These are phyloP conservation scores for Ormosia emarginata DNA, from an alignment of 306 rosid genomes.

Conservation along the genomic window DNA sequence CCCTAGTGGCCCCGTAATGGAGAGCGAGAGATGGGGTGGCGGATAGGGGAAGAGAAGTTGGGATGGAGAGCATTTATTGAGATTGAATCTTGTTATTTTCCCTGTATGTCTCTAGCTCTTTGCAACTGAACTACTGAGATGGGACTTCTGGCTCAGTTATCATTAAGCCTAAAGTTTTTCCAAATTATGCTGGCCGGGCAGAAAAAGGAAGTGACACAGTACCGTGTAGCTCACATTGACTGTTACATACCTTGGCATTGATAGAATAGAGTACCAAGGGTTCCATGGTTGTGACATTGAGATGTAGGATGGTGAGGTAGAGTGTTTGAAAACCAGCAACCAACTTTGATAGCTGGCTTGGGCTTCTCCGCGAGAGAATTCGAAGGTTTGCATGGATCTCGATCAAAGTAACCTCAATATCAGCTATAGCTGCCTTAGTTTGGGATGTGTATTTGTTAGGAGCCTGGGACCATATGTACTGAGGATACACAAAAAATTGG, in stretches of 20 bases:
- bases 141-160: not conserved
- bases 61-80: no score
- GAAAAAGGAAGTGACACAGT: not conserved
- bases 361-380: conserved; percentile 56
- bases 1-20: no score
- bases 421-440: conserved; percentile 65
- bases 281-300: conserved; percentile 64
- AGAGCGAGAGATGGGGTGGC: no score
- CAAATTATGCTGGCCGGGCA: not conserved
- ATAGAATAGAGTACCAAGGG: conserved; percentile 76
- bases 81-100: no score
- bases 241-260: conserved; percentile 71
- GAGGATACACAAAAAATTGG: conserved; percentile 61
- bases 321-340: conserved; percentile 70
- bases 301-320: conserved; percentile 71
- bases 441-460: conserved; percentile 61
- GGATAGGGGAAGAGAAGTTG: no score
- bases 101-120: no score
- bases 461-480: conserved; percentile 58
- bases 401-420: conserved; percentile 84
- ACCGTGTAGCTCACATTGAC: not conserved
- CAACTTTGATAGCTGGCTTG: conserved; percentile 52
- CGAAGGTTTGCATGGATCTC: conserved; percentile 89
- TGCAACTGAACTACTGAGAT: no score
- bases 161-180: not conserved